These are phyloP conservation scores for Solanum rostratum DNA, from an alignment of 257 asterid species.

Conservation along the genomic window DNA sequence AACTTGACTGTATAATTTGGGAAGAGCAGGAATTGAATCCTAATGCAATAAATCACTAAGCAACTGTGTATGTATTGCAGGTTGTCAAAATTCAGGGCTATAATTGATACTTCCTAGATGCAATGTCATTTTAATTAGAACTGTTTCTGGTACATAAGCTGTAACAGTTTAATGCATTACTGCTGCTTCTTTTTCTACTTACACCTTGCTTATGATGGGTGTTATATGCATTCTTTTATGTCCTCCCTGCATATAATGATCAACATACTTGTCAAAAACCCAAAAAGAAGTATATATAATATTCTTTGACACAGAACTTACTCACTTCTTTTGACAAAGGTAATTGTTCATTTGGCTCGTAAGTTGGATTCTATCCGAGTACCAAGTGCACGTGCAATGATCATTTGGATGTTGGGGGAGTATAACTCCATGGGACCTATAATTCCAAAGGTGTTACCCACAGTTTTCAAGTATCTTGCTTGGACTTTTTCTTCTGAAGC, in stretches of 20 bases:
- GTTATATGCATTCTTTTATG: neutral
- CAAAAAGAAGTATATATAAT: neutral
- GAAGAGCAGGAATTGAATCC: neutral
- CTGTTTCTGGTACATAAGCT: neutral
- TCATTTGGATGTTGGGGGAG: slow-evolving; percentile 96
- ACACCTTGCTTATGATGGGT: neutral
- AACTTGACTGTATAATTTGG: neutral
- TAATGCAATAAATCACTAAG: neutral
- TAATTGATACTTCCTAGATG: neutral
- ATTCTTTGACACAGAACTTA: neutral
- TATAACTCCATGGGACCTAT: slow-evolving; percentile 47
- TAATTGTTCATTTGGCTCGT: slow-evolving; percentile 62
- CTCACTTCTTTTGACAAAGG: slow-evolving; percentile 39
- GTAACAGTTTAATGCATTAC: neutral
- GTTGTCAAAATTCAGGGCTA: neutral
- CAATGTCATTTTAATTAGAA: neutral
- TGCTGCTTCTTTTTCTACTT: neutral
- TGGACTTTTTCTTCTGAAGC: slow-evolving; percentile 61
- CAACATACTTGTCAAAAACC: neutral
- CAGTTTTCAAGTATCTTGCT: slow-evolving; percentile 63
- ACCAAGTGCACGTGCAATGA: slow-evolving; percentile 86
- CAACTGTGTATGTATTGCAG: neutral
- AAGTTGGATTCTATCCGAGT: slow-evolving; percentile 66
- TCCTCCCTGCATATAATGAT: neutral
- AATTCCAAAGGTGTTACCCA: slow-evolving; percentile 58